Base-by-base conservation (phyloP, 169 alveolate genomes). In the Theileria orientalis region DNA sequence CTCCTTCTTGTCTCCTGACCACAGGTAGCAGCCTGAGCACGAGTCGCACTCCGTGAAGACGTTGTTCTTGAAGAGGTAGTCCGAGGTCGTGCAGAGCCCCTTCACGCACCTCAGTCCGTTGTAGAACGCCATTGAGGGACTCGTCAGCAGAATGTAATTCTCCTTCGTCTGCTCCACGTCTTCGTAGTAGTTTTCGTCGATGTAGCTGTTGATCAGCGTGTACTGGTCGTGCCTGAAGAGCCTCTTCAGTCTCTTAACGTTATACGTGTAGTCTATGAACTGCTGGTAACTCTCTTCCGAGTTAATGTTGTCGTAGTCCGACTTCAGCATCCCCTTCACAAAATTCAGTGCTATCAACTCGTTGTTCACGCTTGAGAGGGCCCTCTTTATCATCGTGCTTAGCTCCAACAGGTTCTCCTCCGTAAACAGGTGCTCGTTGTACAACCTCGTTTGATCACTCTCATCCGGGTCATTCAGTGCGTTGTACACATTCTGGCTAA, bases 1-100 rank as follows among this genome's bases (percentile, higher is more conserved):
- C 3, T 57, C 37, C 7, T 30, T 29, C 63, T 35, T 33, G n/a
- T 11, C 14, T 19, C n/a, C 25, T 5, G 82, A 52, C 87, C 87
- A 79, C 13, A 79, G 64, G 51, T 79, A 79, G 44, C 87, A 79
- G 1, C 87, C 87, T 13, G 83, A 72, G 6, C 83, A 67, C 27
- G 87, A 21, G 40, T 66, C 62, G 19, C 87, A 79, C 9, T 70
- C 87, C 0, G 87, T 70, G 14, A 57, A 41, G 9, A 59, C 41
- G 1, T 32, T 13, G 3, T 30, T 37, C 8, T 61, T 51, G 47
- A 60, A 60, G 3, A 74, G 61, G n/a, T 79, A 59, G 46, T 21
- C 16, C 11, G 82, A 68, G 8, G 87, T 79, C 35, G 71, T 19
- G 49, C 87, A 79, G 25, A 16, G 29, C n/a, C 87, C 87, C 40